Evolutionary conservation across 805 yeast species (phyloP).

Genomic region (Wickerhamiella kazuoi): DNA sequence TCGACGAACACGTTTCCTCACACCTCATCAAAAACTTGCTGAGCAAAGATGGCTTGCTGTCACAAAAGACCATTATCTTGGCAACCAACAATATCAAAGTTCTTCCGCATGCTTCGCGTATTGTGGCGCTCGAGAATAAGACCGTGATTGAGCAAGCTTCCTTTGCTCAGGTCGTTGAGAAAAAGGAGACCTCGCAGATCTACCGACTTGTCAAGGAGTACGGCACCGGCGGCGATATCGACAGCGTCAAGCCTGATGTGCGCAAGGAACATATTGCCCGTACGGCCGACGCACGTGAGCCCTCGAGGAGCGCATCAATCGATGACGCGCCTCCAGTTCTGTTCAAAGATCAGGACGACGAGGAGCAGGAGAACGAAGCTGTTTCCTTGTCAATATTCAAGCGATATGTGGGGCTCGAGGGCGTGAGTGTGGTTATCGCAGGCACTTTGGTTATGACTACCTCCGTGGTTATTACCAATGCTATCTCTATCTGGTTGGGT

Average conservation of each 20-base stretch:
- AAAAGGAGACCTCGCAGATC: conserved; percentile 9
- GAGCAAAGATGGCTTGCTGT: conserved; percentile 58
- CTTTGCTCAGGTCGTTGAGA: conserved; percentile 31
- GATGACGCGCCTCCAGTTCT: conserved; percentile 3
- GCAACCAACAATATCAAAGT: conserved; percentile 73
- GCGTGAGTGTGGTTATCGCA: conserved; percentile 21
- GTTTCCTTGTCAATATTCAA: conserved; percentile 11
- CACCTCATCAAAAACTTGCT: conserved; percentile 60
- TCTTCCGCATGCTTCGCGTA: conserved; percentile 49
- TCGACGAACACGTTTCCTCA: conserved; percentile 90
- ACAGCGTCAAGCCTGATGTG: conserved; percentile 54
- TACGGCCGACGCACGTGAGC: conserved; percentile 17
- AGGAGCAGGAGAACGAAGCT: conserved; percentile 13
- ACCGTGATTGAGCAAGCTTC: conserved; percentile 36
- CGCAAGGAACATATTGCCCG: conserved; percentile 54
- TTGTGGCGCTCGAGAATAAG: conserved; percentile 41
- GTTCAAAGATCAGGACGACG: conserved; percentile 17
- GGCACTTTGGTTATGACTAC: conserved; percentile 19
- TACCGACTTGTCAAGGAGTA: conserved; percentile 21
- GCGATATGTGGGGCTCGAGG: conserved; percentile 15
- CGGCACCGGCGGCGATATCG: conserved; percentile 63
- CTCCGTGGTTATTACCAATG: conserved; percentile 13
- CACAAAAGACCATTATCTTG: conserved; percentile 50
- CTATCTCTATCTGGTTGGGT: conserved; percentile 12
- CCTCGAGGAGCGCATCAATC: conserved; percentile 5